A percentile compares a stretch with the other conserved stretches of the same genome.
Evolutionary conservation across 106 monocot species (phyloP).

Genomic region (Posidonia australis): DNA sequence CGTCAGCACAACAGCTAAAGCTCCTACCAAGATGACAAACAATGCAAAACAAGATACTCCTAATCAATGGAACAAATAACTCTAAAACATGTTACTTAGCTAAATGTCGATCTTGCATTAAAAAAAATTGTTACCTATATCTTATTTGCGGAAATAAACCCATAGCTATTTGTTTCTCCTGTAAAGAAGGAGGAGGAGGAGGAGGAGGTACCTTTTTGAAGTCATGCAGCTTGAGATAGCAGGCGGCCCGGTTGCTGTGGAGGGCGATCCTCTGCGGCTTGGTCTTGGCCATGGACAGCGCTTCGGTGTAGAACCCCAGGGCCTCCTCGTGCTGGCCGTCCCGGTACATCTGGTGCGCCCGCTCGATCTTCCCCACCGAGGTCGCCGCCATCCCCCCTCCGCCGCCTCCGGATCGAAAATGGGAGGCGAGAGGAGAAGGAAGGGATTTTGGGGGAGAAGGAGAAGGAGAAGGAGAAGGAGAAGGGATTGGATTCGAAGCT

Average conservation of each 20-base stretch:
- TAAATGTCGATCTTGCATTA: too few species aligned
- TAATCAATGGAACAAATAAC: too few species aligned
- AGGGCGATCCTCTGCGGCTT: slow-evolving; percentile 89
- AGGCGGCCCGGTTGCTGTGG: slow-evolving; percentile 94
- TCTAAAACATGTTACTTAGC: too few species aligned
- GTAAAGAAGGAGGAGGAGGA: neutral
- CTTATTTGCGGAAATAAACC: too few species aligned
- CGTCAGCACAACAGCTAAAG: too few species aligned
- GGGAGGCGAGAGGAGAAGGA: neutral
- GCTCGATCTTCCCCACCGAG: slow-evolving; percentile 49
- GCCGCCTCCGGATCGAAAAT: neutral
- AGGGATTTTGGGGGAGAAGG: neutral
- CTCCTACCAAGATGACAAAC: too few species aligned
- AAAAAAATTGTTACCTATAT: too few species aligned
- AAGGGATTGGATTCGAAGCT: neutral
- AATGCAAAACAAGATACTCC: too few species aligned
- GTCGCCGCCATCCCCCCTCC: neutral
- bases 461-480: neutral
- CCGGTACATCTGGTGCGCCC: slow-evolving; percentile 82
- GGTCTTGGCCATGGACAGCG: slow-evolving; percentile 61
- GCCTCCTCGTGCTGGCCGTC: slow-evolving; percentile 72
- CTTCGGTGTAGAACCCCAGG: slow-evolving; percentile 79
- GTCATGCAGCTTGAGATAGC: slow-evolving; percentile 88
- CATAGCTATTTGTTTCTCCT: too few species aligned
- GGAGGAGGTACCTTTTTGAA: slow-evolving; percentile 49